phyloP scores from a whole-genome alignment of 208 protist species.

The Herpetomonas tarakana region DNA sequence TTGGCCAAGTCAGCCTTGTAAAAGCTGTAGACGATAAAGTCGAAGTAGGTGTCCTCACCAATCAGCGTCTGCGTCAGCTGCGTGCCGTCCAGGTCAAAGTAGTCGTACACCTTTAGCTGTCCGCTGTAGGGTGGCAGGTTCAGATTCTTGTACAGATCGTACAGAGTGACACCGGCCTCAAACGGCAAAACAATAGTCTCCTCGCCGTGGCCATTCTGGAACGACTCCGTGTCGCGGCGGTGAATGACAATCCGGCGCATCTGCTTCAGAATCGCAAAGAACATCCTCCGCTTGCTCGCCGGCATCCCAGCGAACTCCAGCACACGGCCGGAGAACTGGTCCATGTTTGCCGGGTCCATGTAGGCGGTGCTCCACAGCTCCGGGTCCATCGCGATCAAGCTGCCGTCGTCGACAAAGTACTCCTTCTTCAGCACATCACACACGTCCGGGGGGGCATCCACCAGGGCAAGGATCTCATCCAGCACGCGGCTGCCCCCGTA shows the following conservation, averaged over 20 bases:
- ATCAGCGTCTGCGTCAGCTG: constrained; percentile 58
- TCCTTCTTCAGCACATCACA: constrained; percentile 62
- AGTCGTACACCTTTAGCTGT: constrained; percentile 86
- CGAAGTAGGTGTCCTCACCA: constrained; percentile 80
- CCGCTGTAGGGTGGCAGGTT: constrained; percentile 65
- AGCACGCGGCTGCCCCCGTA: constrained; percentile 58
- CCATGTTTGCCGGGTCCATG: constrained; percentile 76
- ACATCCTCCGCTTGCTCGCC: constrained; percentile 37
- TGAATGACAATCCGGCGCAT: constrained; percentile 80
- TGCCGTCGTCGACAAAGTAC: constrained; percentile 76
- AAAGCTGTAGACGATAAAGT: constrained; percentile 72
- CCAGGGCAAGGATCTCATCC: constrained; percentile 56
- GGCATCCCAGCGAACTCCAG: constrained; percentile 76
- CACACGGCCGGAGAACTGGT: constrained; percentile 85
- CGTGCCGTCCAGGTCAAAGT: constrained; percentile 55
- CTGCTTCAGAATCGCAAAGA: constrained; percentile 66
- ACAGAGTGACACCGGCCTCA: constrained; percentile 60
- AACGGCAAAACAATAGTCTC: constrained; percentile 52
- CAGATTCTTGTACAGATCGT: constrained; percentile 68
- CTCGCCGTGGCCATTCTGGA: constrained; percentile 20
- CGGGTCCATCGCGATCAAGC: constrained; percentile 80
- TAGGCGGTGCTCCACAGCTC: constrained; percentile 67
- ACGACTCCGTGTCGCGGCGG: constrained; percentile 43
- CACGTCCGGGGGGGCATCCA: constrained; percentile 39
- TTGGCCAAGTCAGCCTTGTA: constrained; percentile 63